Conservation (phyloP, 352 stramenopile species). For the Saprolegnia diclina region DNA sequence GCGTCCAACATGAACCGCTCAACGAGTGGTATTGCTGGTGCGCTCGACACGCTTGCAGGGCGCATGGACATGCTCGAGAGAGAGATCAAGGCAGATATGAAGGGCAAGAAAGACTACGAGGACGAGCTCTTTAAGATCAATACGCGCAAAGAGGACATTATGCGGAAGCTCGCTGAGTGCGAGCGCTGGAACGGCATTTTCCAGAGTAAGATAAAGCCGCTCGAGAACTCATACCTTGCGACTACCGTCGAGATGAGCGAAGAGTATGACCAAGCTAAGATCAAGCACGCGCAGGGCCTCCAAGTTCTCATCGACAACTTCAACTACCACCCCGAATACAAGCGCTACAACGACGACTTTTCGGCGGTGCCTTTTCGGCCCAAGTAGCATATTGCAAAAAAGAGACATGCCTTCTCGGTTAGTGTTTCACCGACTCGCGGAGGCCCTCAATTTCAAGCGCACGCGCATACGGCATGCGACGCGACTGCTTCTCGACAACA, state of each 20-base stretch:
- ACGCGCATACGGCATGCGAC: constrained; percentile 68
- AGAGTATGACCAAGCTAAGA: constrained; percentile 84
- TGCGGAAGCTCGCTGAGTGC: constrained; percentile 47
- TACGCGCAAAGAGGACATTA: constrained; percentile 46
- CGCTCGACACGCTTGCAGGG: constrained; percentile 52
- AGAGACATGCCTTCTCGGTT: not conserved
- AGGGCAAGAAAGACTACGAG: constrained; percentile 73
- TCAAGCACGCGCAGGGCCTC: constrained; percentile 75
- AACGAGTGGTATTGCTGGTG: constrained; percentile 60
- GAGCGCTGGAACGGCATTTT: constrained; percentile 61
- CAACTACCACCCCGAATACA: constrained; percentile 87
- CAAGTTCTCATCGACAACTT: constrained; percentile 83
- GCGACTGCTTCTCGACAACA: not conserved
- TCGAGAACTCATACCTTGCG: constrained; percentile 61
- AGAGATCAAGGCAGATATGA: constrained; percentile 69
- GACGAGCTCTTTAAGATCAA: constrained; percentile 62
- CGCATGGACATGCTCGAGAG: constrained; percentile 53
- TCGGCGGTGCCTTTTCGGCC: constrained; percentile 71
- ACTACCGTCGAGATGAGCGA: constrained; percentile 70
- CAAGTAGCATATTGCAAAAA: constrained; percentile 34
- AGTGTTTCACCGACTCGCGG: constrained; percentile 48
- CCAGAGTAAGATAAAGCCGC: constrained; percentile 61
- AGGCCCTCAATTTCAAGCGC: constrained; percentile 75
- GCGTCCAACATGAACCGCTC: constrained; percentile 61
- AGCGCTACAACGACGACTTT: constrained; percentile 83